Evolutionary conservation across 345 rosid species (phyloP), one percentile per base, ranked within the genome.

Genomic region (Brassica rapa): DNA sequence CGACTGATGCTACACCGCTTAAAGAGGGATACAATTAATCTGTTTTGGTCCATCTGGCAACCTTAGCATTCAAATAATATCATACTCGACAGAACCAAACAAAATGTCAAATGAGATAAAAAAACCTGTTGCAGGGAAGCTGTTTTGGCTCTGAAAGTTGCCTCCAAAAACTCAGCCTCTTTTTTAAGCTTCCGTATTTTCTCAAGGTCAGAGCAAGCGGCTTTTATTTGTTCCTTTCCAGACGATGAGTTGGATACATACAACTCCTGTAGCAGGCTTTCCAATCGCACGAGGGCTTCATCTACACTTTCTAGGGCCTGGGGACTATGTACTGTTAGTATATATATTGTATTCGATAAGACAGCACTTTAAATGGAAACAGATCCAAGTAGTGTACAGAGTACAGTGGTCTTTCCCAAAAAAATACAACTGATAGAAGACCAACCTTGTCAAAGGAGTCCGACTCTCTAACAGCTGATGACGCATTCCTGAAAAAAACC

Each of bases 161-260:
- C 98, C 84, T 95, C 98, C 66, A 95, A 84, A 88, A 88, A 95
- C 79, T 91, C 99, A 72, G 99, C 97, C 85, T 95, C 99, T 80
- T 95, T 95, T 86, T 91, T 95, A 46, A 95, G 96, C 89, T 89
- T 95, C 84, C 99, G 87, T 73, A 95, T 91, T 82, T 86, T 95
- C 86, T 95, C 98, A 67, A 95, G 94, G 88, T 95, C 97, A 78
- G 96, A 91, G 86, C 99, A 95, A 60, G 99, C 99, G 74, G 96
- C 99, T 82, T 93, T 84, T 78, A 95, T 72, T 75, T 93, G 90
- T 87, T 91, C 96, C 82, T 90, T 95, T 83, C 93, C 94, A 66
- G 94, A 86, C 68, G 75, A 82, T 70, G 96, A 86, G 81, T 88
- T 90, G 68, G 97, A 88, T 62, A 88, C 87, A 68, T 89, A 91